Base-by-base conservation (phyloP, 768 basidiomycete genomes). In the Suillus weaverae region DNA sequence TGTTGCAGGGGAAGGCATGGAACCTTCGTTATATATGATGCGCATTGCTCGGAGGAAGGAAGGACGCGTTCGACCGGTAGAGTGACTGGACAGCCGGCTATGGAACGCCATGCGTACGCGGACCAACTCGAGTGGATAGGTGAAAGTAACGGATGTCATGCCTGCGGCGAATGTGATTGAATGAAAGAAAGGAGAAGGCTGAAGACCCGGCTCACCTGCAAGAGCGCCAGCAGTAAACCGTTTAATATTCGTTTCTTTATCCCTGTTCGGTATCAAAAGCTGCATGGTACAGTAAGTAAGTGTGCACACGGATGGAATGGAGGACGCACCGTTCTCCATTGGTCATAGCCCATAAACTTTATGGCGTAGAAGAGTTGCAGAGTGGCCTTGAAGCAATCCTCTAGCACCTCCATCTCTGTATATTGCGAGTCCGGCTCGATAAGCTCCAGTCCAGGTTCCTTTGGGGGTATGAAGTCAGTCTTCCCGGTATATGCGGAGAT, bases 331-430 rank as follows among this genome's bases (percentile, higher is more conserved):
- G 85, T 73, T 77, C 93, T 91, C 63, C 92, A 80, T 74, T 92
- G 87, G 76, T 98, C 97, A 74, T 98, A 99, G 5, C 92, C 87
- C 89, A 98, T 95, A 73, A 95, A 99, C 77, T 96, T 97, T 77
- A 99, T 92, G 65, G 64, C 97, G 89, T 55, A 97, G 78, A 59
- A 99, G 83, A 4, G 97, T 99, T 39, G 94, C 92, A 16, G 95
- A 95, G 77, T 99, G 97, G 8, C 97, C 97, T 82, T 97, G 96
- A 66, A 97, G 88, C 46, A 99, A 82, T 0, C 95, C 96, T 61
- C 89, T 83, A 14, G 89, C 64, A 4, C 97, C 97, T 56, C 76
- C 78, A 35, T 87, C 83, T 62, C 69, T 74, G 70, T 89, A 90
- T 67, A 99, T 97, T 65, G 86, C 82, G 46, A 79, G 81, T 35